These are phyloP conservation scores for Thelonectria discophora DNA, from an alignment of 2,329 filamentous ascomycete genomes.

Conservation along the genomic window DNA sequence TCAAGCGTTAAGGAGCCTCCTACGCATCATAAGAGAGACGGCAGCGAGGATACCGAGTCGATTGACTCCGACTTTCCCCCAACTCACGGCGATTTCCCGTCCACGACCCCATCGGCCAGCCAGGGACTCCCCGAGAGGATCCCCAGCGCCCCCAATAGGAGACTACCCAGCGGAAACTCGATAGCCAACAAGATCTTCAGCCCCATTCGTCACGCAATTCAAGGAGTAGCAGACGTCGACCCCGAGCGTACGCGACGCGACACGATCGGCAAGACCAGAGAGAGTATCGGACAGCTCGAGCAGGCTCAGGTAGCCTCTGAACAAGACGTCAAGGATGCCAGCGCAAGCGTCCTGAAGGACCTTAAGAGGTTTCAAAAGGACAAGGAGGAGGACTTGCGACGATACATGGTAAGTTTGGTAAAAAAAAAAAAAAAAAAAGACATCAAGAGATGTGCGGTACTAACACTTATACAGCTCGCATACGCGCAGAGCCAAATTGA, in stretches of 20 bases:
- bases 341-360: constrained; percentile 85
- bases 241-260: constrained; percentile 92
- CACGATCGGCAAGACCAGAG: constrained; percentile 93
- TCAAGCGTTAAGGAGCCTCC: constrained; percentile 67
- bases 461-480: constrained; percentile 69
- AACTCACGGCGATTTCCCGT: constrained; percentile 75
- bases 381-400: constrained; percentile 92
- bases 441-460: constrained; percentile 14
- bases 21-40: constrained; percentile 62
- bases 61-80: constrained; percentile 97
- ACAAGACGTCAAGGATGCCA: constrained; percentile 93
- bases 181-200: constrained; percentile 95
- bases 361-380: constrained; percentile 92
- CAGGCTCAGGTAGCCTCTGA: constrained; percentile 89
- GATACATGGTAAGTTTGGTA: constrained; percentile 84
- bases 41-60: constrained; percentile 81
- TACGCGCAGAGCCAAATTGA: constrained; percentile 94
- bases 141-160: constrained; percentile 69
- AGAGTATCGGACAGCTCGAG: constrained; percentile 85
- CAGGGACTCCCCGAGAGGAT: constrained; percentile 72
- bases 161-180: constrained; percentile 85
- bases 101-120: constrained; percentile 74
- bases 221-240: constrained; percentile 95
- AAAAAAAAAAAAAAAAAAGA: too few species aligned
- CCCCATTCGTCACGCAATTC: constrained; percentile 91